Evolutionary conservation across 2,329 filamentous ascomycete species (phyloP), one percentile per base, ranked within the genome.

Genomic region (Cladophialophora yegresii): DNA sequence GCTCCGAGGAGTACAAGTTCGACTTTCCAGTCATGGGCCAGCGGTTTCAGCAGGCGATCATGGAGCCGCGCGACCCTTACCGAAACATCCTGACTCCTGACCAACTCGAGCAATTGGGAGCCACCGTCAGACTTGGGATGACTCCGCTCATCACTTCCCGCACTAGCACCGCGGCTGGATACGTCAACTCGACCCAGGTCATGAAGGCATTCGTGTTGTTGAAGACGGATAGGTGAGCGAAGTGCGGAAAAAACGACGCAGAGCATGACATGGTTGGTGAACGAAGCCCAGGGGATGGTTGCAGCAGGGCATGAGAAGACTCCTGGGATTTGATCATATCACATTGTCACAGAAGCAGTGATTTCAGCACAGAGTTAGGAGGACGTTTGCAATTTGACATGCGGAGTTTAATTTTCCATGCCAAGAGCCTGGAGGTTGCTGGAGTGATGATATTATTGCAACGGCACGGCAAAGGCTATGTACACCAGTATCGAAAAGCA

Each of bases 1-100:
- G 62, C 16, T 26, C 59, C 4, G 62, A 68, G 30, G 66, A 70
- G 43, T 70, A 67, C 58, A 60, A 63, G n/a, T 67, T 67, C 45
- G 66, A 66, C 26, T 59, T 58, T 9, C 61, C 63, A 13, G 13
- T 7, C 3, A 30, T 54, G 20, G 59, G 64, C n/a, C 16, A 54
- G 16, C 43, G 23, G 23, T 68, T 64, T 58, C 28, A 30, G n/a
- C 58, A 54, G 26, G 40, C 47, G 3, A 59, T 45, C 3, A 66
- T 66, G 66, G 51, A 57, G 45, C 40, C 49, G 22, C 50, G 45
- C 13, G 63, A 68, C 47, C 33, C 53, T 8, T 57, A 49, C 45
- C 43, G 20, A 13, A 62, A 63, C 23, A 51, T 50, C n/a, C 56
- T 51, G n/a, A 20, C 23, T 10, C 36, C 54, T 2, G 57, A 66